Conservation (phyloP, 495 filamentous ascomycete species). For the Penicillium cataractarum region DNA sequence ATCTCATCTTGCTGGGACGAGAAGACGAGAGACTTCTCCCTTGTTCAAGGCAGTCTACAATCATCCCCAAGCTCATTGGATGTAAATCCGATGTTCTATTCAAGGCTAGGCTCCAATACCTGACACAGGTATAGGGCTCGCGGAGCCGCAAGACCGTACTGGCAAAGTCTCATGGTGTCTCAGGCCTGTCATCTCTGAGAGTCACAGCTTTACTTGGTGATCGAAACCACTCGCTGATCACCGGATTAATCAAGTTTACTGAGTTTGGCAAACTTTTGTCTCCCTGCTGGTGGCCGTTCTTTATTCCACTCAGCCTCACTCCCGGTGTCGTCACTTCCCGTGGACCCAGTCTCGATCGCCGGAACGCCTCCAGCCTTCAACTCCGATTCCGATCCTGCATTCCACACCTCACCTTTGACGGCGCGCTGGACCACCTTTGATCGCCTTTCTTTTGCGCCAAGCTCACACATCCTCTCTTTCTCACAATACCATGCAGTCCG, state of each 20-base stretch:
- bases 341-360: conserved; percentile 12
- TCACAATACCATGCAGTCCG: conserved; percentile 14
- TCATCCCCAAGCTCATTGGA: background rate
- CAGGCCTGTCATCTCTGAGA: background rate
- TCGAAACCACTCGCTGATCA: background rate
- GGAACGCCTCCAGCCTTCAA: conserved; percentile 9
- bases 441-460: background rate
- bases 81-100: conserved; percentile 2
- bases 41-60: background rate
- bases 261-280: background rate
- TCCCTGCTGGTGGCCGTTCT: no score
- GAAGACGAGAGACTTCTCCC: background rate
- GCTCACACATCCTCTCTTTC: background rate
- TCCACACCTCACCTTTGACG: conserved; percentile 10
- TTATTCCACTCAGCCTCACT: background rate
- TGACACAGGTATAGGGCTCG: conserved; percentile 1
- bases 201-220: background rate
- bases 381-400: conserved; percentile 4
- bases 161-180: background rate
- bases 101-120: background rate
- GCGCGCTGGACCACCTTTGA: conserved; percentile 6
- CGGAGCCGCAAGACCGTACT: background rate
- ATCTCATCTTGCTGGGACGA: background rate
- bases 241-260: no score
- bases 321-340: conserved; percentile 23